Evolutionary conservation across 805 yeast genomes (phyloP), one percentile per base, ranked within the genome.

Genomic region (Kluyveromyces nonfermentans): DNA sequence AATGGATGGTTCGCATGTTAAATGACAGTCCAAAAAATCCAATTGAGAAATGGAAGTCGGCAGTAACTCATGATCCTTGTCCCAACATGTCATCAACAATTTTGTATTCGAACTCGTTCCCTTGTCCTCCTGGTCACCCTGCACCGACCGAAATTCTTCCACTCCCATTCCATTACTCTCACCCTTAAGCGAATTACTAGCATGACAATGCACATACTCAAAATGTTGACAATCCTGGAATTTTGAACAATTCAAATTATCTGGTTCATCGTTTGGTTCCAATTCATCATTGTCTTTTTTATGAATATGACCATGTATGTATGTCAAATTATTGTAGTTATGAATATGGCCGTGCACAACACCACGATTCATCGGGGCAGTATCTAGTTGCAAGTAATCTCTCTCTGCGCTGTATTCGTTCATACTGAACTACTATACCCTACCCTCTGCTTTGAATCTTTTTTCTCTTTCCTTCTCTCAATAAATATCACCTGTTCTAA

Each of bases 281-380:
- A 33, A 32, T 20, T 37, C 37, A 10, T 38, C 34, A 7, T 12
- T 33, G 21, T 41, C 43, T 22, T 34, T 41, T 14, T 41, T 75
- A 53, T 78, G 85, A 25, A 78, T 73, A 54, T 78, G 85, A n/a
- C 85, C 85, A 54, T 78, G 84, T 31, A 78, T 77, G 51, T 77
- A 78, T 6, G 82, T 76, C 53, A 78, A 73, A 52, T 75, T 77
- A 45, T 71, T 68, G 55, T 75, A 80, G 52, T 74, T 76, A 59
- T 78, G 84, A 17, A 78, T 76, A 52, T 78, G 85, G 3, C 85
- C 85, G 59, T 78, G 85, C 15, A 78, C 78, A n/a, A 74, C 67
- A 17, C 82, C 82, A 46, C 73, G 76, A 4, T 50, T 41, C 22
- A 36, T 33, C n/a, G 42, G 36, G 14, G 18, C 30, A 5, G 42